phyloP scores from a whole-genome alignment of 2,329 filamentous ascomycete species.

The Akanthomyces dipterigenus region DNA sequence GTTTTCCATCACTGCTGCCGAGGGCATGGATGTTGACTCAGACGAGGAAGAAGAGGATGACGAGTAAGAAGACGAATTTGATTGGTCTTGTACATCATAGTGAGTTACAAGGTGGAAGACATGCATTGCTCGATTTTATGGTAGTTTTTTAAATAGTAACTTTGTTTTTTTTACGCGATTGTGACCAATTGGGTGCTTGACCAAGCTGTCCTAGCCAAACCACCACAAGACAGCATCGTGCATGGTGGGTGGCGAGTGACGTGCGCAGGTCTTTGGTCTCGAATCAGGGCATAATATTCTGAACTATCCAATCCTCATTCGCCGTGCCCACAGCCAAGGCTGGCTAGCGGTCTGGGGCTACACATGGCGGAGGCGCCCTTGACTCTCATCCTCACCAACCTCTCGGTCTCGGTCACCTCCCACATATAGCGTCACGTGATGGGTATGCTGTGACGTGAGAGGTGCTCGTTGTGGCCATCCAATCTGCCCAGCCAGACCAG shows the following conservation, averaged over 20 bases:
- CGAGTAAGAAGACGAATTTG: slow-evolving; percentile 12
- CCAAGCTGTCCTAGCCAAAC: neutral
- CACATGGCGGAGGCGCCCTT: neutral
- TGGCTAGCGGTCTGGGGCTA: neutral
- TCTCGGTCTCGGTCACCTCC: slow-evolving; percentile 7
- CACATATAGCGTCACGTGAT: slow-evolving; percentile 13
- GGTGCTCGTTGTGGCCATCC: slow-evolving; percentile 7
- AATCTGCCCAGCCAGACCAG: slow-evolving; percentile 11
- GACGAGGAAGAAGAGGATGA: slow-evolving; percentile 50
- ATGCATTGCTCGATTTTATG: neutral
- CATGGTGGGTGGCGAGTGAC: neutral
- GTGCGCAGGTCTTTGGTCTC: neutral
- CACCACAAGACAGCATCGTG: slow-evolving; percentile 2
- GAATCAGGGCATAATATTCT: neutral
- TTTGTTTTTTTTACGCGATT: slow-evolving; percentile 3
- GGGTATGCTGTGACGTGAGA: slow-evolving; percentile 14
- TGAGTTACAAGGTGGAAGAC: slow-evolving; percentile 1
- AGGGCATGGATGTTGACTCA: slow-evolving; percentile 92
- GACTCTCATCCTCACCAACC: slow-evolving; percentile 8
- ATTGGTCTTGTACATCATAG: slow-evolving; percentile 12
- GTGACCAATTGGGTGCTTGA: neutral
- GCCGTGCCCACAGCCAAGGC: neutral
- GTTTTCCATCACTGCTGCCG: slow-evolving; percentile 77
- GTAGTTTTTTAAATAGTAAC: neutral
- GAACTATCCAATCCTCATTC: neutral